These are phyloP conservation scores for Astrephomene gubernaculifera DNA, from an alignment of 139 green algal genomes.

Conservation along the genomic window DNA sequence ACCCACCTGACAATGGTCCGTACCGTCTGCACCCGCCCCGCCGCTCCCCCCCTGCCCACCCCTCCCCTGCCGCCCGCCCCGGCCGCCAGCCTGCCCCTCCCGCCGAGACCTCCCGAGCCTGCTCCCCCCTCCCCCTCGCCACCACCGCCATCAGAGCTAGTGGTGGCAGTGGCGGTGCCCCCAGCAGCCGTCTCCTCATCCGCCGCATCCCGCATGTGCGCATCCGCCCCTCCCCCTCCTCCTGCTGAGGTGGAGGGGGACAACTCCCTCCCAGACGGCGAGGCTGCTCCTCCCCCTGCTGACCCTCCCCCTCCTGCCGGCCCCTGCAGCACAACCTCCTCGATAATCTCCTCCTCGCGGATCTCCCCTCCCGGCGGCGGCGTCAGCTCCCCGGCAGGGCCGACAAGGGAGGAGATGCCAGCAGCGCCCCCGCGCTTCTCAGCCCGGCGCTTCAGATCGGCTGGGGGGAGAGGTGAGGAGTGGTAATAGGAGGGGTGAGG, in stretches of 20 bases:
- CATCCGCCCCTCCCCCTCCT: not conserved
- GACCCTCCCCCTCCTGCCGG: no score
- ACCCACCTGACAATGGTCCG: slow-evolving; percentile 4
- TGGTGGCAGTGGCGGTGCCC: not conserved
- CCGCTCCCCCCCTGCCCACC: not conserved
- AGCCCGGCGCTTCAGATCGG: slow-evolving; percentile 9
- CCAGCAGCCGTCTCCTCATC: not conserved
- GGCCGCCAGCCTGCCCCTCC: not conserved
- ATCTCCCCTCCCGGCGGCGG: slow-evolving; percentile 27
- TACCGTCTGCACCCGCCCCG: not conserved
- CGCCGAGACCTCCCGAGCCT: not conserved
- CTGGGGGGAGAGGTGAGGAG: not conserved
- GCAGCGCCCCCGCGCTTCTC: not conserved
- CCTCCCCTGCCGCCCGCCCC: not conserved
- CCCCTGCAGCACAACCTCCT: not conserved
- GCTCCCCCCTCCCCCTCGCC: not conserved
- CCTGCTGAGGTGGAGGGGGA: no score
- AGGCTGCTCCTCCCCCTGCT: no score
- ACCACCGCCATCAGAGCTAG: not conserved
- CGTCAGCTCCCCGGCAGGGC: not conserved
- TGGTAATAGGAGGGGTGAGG: not conserved
- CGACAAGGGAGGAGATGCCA: no score
- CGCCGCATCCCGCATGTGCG: not conserved
- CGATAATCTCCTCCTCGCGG: slow-evolving; percentile 15
- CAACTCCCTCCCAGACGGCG: no score